Evolutionary conservation across 2,329 filamentous ascomycete species (phyloP).

Genomic region (Sporothrix schenckii): DNA sequence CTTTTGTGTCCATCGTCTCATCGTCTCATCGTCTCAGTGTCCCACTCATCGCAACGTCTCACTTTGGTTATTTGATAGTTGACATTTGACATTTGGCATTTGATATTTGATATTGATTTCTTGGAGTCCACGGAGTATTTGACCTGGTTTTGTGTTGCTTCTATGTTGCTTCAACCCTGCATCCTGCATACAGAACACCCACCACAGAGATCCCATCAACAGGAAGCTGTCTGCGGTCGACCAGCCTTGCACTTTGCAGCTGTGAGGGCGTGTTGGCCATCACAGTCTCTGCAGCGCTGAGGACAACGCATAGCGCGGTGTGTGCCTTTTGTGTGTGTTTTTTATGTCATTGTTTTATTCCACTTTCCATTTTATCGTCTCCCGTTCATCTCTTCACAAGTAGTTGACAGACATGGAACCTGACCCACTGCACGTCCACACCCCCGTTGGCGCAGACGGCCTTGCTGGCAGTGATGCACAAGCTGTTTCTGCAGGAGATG

Average conservation of each 20-base stretch:
- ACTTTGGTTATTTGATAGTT: neutral
- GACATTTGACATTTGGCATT: neutral
- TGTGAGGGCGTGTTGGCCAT: neutral
- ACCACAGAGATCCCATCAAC: constrained; percentile 16
- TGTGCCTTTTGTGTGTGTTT: neutral
- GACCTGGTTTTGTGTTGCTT: neutral
- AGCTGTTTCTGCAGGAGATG: constrained; percentile 1
- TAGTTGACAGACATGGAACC: constrained; percentile 12
- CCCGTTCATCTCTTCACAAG: neutral
- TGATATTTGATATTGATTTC: neutral
- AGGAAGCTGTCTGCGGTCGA: constrained; percentile 4
- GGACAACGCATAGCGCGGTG: constrained; percentile 13
- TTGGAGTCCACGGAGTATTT: neutral
- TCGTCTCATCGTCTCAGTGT: neutral
- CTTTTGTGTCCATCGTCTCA: neutral
- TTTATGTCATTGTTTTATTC: neutral
- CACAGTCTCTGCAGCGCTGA: neutral
- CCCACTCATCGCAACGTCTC: too few relatives aligned
- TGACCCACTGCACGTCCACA: neutral
- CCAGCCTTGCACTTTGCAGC: constrained; percentile 2
- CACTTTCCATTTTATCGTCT: neutral
- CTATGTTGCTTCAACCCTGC: neutral
- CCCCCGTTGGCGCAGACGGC: constrained; percentile 12
- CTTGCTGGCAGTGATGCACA: constrained; percentile 12
- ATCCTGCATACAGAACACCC: neutral